These are phyloP conservation scores for Hydrangea macrophylla DNA, from an alignment of 148 eudicot species.

Conservation along the genomic window DNA sequence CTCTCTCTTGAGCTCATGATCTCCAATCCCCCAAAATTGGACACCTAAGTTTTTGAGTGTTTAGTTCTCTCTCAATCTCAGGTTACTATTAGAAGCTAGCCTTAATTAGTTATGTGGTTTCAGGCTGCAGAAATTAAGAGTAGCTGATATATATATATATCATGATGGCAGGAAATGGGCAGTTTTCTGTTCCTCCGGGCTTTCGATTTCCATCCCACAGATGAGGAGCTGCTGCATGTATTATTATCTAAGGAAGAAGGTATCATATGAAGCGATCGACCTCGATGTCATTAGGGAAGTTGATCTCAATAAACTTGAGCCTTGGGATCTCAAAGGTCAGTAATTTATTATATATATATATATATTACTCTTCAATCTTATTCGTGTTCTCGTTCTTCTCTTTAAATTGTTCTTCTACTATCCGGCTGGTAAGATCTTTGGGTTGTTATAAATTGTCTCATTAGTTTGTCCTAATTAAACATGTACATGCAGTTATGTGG, in stretches of 20 bases:
- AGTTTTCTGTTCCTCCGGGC: constrained; percentile 81
- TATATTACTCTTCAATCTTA: background rate
- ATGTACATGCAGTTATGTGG: too few relatives aligned
- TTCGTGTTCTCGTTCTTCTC: background rate
- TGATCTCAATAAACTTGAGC: constrained; percentile 96
- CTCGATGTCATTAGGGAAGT: constrained; percentile 93
- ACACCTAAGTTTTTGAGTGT: too few relatives aligned
- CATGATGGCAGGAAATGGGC: constrained; percentile 56
- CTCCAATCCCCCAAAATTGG: constrained; percentile 3
- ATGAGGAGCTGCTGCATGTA: constrained; percentile 87
- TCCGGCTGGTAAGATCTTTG: too few relatives aligned
- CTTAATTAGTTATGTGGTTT: too few relatives aligned
- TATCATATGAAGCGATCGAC: constrained; percentile 87
- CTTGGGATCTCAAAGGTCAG: constrained; percentile 97
- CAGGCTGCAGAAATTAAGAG: too few relatives aligned
- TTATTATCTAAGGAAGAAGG: constrained; percentile 87
- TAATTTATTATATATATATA: background rate
- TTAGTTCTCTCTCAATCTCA: background rate
- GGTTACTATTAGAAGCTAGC: too few relatives aligned
- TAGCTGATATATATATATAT: constrained; percentile 3
- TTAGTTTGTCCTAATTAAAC: too few relatives aligned
- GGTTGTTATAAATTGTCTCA: too few relatives aligned
- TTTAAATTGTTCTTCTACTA: too few relatives aligned
- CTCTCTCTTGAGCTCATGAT: background rate
- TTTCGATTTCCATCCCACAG: constrained; percentile 95